These are phyloP conservation scores for Hermanozyma aechmeae DNA, from an alignment of 805 yeast species.

Conservation along the genomic window DNA sequence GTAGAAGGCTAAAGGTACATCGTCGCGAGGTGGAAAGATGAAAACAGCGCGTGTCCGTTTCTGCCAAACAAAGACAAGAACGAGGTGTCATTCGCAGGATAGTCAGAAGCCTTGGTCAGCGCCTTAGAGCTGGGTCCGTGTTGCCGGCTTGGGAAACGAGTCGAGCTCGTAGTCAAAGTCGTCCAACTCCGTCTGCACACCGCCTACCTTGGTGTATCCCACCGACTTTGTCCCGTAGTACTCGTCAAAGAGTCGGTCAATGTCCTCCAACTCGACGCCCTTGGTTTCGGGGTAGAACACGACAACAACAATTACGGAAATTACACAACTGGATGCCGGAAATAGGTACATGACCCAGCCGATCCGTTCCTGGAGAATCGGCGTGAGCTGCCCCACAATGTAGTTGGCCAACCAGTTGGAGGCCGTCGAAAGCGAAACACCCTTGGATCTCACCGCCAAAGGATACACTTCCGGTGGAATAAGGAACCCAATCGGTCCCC, in stretches of 20 bases:
- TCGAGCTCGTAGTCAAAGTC: slow-evolving; percentile 14
- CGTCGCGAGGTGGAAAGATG: too few relatives aligned
- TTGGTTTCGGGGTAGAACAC: slow-evolving; percentile 35
- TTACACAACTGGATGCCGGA: slow-evolving; percentile 29
- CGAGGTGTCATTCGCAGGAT: too few relatives aligned
- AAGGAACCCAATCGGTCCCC: slow-evolving; percentile 39
- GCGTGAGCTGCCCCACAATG: slow-evolving; percentile 37
- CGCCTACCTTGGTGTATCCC: slow-evolving; percentile 2
- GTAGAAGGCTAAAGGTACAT: too few relatives aligned
- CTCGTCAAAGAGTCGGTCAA: slow-evolving; percentile 28
- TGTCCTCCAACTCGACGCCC: slow-evolving; percentile 35
- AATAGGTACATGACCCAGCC: slow-evolving; percentile 34
- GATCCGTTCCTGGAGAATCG: slow-evolving; percentile 28
- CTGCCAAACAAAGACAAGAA: too few relatives aligned
- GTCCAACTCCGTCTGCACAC: slow-evolving; percentile 13
- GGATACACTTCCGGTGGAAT: slow-evolving; percentile 38
- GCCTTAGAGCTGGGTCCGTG: too few relatives aligned
- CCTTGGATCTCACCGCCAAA: slow-evolving; percentile 32
- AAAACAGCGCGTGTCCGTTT: too few relatives aligned
- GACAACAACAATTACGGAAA: slow-evolving; percentile 24
- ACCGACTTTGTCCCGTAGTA: slow-evolving; percentile 15
- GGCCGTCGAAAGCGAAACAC: slow-evolving; percentile 36
- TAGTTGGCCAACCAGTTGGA: slow-evolving; percentile 38
- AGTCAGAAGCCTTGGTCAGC: too few relatives aligned
- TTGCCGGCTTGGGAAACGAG: slow-evolving; percentile 1